Base-by-base conservation (phyloP, 148 eudicot species). In the Bassia scoparia region DNA sequence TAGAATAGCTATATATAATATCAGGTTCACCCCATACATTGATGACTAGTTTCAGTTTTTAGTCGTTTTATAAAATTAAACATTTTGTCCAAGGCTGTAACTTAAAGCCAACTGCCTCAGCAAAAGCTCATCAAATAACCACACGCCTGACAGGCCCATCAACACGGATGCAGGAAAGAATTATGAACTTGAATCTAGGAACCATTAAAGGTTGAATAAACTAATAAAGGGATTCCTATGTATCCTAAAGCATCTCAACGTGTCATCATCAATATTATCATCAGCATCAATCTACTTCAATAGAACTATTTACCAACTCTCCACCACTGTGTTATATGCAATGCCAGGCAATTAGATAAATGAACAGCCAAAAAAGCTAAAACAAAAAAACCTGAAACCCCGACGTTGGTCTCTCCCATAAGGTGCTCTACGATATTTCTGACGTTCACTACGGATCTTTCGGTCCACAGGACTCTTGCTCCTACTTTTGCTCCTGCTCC, bases 351-450 rank as follows among this genome's bases (percentile, higher is more conserved):
- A 52, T 4, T 30, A 75, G 34, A 59, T 8, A 50, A 20, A 44
- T n/a, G 48, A 16, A 68, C 44, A 75, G 46, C 5, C 27, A 63
- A 66, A 61, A 43, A 68, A 73, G 76, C 67, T 48, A 64, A 74
- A 79, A 84, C 77, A 82, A 65, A 79, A 41, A 77, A 83, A 91
- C 97, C 93, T 91, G 97, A 77, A 87, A 80, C 97, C 91, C 84
- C 87, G 86, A 66, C 82, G 87, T 61, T 77, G 56, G 31, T 89
- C 97, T 83, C 89, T 86, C 71, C 86, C 84, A 84, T 87, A 91
- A 34, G 97, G 93, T 73, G 91, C 93, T 83, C 84, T 86, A 76
- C 89, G 90, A 67, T 82, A 73, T 71, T 89, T 83, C 77, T 70
- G 73, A 34, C 93, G 91, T 49, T 75, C 79, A 60, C 87, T 81